Conservation (phyloP, 352 stramenopile species). For the Pythium plurisporium region DNA sequence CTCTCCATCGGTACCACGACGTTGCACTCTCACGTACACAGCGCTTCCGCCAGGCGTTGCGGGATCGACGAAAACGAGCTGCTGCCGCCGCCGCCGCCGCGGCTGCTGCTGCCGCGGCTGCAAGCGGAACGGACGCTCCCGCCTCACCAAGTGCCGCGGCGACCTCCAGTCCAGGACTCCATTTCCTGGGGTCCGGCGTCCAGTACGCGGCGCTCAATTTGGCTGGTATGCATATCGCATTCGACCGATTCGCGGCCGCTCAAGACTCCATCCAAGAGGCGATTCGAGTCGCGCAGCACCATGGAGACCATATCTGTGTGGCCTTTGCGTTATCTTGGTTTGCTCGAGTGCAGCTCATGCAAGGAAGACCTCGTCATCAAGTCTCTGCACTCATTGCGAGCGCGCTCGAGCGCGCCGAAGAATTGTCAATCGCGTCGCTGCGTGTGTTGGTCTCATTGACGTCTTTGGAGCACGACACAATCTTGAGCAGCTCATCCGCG, state of each 20-base stretch:
- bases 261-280: slow-evolving; percentile 89
- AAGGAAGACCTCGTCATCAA: slow-evolving; percentile 50
- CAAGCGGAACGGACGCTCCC: too few relatives aligned
- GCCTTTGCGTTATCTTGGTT: slow-evolving; percentile 90
- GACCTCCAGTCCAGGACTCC: too few relatives aligned
- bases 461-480: slow-evolving; percentile 46
- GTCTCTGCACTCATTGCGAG: slow-evolving; percentile 44
- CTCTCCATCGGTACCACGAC: slow-evolving; percentile 93
- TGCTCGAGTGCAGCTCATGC: slow-evolving; percentile 55
- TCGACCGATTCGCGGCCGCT: slow-evolving; percentile 72
- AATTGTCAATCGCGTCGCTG: slow-evolving; percentile 49
- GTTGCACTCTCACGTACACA: slow-evolving; percentile 48
- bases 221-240: slow-evolving; percentile 81
- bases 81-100: not conserved
- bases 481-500: slow-evolving; percentile 17
- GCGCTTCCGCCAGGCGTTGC: slow-evolving; percentile 5
- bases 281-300: slow-evolving; percentile 90
- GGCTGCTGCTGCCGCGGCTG: not conserved
- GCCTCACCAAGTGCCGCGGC: too few relatives aligned
- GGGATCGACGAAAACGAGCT: not conserved
- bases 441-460: slow-evolving; percentile 43
- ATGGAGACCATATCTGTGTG: slow-evolving; percentile 90
- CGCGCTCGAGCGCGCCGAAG: slow-evolving; percentile 56
- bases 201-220: slow-evolving; percentile 91
- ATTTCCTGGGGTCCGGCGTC: slow-evolving; percentile 63